A percentile compares a stretch with the other conserved stretches of the same genome.
These are phyloP conservation scores for Phytopythium oedochilum DNA, from an alignment of 352 stramenopile genomes.

Conservation along the genomic window DNA sequence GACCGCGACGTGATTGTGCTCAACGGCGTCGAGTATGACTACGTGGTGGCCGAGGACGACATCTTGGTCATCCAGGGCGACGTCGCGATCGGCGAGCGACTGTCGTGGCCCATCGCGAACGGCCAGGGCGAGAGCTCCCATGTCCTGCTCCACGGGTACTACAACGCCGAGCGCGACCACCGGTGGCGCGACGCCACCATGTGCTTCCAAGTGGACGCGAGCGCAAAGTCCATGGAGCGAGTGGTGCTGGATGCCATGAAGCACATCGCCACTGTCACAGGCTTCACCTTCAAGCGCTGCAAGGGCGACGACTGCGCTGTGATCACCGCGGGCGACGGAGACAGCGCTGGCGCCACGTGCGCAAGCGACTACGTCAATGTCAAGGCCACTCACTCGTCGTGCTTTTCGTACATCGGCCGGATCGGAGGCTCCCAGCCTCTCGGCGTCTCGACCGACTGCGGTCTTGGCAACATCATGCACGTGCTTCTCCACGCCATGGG, in stretches of 20 bases:
- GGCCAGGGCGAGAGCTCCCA: constrained; percentile 7
- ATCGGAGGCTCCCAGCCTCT: constrained; percentile 61
- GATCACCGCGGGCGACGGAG: not conserved
- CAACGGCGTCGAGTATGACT: constrained; percentile 81
- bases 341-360: constrained; percentile 30
- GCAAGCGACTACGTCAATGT: constrained; percentile 61
- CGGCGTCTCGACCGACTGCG: constrained; percentile 64
- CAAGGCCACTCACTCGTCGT: constrained; percentile 47
- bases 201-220: constrained; percentile 65
- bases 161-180: constrained; percentile 71
- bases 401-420: constrained; percentile 75
- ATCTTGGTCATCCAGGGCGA: constrained; percentile 80
- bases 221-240: constrained; percentile 27
- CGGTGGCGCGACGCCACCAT: constrained; percentile 57
- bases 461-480: constrained; percentile 74
- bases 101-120: constrained; percentile 19
- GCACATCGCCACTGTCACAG: constrained; percentile 57
- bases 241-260: constrained; percentile 50
- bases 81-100: constrained; percentile 59
- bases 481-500: constrained; percentile 72
- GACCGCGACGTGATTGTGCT: constrained; percentile 40
- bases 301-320: constrained; percentile 30
- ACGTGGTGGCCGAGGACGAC: constrained; percentile 64
- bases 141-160: constrained; percentile 71
- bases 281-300: constrained; percentile 62